Conservation (phyloP, 2,329 filamentous ascomycete genomes). For the Fusarium nurragi region DNA sequence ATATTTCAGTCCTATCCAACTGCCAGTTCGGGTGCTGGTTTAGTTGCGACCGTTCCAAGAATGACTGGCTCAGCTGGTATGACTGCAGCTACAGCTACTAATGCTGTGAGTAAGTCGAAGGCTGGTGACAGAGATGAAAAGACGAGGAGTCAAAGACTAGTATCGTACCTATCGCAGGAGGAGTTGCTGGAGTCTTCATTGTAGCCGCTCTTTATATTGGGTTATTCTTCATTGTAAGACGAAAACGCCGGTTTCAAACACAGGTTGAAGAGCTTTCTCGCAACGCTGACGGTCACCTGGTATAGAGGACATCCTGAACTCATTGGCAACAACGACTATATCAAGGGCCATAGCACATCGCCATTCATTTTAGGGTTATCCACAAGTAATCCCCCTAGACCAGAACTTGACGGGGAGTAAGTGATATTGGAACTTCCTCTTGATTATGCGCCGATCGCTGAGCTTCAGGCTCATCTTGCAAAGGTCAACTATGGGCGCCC, state of each 20-base stretch:
- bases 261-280: slow-evolving; percentile 38
- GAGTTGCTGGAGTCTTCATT: slow-evolving; percentile 43
- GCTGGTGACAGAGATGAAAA: background rate
- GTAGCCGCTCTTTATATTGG: slow-evolving; percentile 44
- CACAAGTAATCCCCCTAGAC: slow-evolving; percentile 40
- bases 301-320: slow-evolving; percentile 50
- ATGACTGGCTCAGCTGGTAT: slow-evolving; percentile 27
- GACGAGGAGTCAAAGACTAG: slow-evolving; percentile 27
- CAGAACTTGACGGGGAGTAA: slow-evolving; percentile 38
- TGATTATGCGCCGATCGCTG: slow-evolving; percentile 40
- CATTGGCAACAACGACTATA: slow-evolving; percentile 32
- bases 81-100: background rate
- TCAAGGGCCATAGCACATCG: slow-evolving; percentile 8
- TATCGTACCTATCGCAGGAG: slow-evolving; percentile 49
- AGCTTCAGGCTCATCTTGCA: slow-evolving; percentile 34
- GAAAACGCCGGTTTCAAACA: slow-evolving; percentile 43
- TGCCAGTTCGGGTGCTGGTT: slow-evolving; percentile 26
- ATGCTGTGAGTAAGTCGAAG: background rate
- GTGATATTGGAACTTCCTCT: slow-evolving; percentile 38
- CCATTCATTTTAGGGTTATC: slow-evolving; percentile 33
- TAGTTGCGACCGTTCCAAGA: slow-evolving; percentile 14
- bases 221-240: slow-evolving; percentile 51
- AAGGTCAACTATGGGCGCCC: no score
- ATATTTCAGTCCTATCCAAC: slow-evolving; percentile 26
- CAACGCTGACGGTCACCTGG: slow-evolving; percentile 24